A percentile compares a stretch with the other conserved stretches of the same genome.
These are phyloP conservation scores for Fusarium sororula DNA, from an alignment of 2,329 filamentous ascomycete genomes.

Conservation along the genomic window DNA sequence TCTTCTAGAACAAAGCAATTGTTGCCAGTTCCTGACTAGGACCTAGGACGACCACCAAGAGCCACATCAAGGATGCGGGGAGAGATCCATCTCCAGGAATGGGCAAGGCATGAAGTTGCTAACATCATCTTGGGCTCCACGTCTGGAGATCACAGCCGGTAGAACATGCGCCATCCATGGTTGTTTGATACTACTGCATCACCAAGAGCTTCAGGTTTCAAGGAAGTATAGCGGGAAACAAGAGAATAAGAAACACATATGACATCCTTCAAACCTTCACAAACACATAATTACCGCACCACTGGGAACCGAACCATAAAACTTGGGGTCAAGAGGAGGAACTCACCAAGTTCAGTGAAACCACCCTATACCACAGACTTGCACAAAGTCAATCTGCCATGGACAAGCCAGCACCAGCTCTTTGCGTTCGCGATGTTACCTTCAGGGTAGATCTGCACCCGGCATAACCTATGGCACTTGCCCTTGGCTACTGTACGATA, in stretches of 20 bases:
- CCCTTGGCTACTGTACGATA: neutral
- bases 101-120: conserved; percentile 19
- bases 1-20: conserved; percentile 39
- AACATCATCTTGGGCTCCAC: conserved; percentile 29
- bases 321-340: neutral
- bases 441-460: conserved; percentile 27
- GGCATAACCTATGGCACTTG: conserved; percentile 10
- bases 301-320: neutral
- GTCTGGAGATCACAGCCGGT: conserved; percentile 5
- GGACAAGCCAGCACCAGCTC: conserved; percentile 6
- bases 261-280: neutral
- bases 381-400: neutral
- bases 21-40: conserved; percentile 41
- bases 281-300: neutral
- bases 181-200: neutral
- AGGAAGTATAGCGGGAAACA: neutral
- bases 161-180: conserved; percentile 1
- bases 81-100: conserved; percentile 33
- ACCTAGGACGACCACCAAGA: conserved; percentile 23
- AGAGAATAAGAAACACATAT: neutral
- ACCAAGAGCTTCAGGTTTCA: conserved; percentile 1
- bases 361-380: conserved; percentile 15
- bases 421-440: conserved; percentile 23
- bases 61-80: conserved; percentile 32
- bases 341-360: neutral